Evolutionary conservation across 2,329 filamentous ascomycete species (phyloP).

Genomic region (Neonectria ditissima): DNA sequence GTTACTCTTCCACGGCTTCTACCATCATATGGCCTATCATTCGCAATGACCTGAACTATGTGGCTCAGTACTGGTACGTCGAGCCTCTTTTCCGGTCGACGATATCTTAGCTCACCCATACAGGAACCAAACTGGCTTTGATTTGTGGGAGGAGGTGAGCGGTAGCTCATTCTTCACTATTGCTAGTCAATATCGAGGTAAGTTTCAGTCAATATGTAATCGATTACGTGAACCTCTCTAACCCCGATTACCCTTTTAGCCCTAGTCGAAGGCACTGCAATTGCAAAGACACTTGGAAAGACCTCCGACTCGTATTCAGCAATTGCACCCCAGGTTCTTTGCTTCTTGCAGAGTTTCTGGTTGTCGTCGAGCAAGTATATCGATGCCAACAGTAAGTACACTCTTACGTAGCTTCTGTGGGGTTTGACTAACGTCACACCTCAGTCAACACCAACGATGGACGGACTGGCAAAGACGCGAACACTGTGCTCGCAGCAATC

Average conservation of each 20-base stretch:
- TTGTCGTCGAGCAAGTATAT: constrained; percentile 68
- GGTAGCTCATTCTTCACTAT: constrained; percentile 85
- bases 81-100: no score
- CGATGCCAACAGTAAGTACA: constrained; percentile 71
- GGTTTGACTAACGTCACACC: background rate
- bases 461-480: constrained; percentile 77
- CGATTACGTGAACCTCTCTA: no score
- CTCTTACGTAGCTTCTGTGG: no score
- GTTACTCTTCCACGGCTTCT: constrained; percentile 67
- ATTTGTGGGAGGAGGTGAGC: constrained; percentile 86
- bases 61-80: constrained; percentile 75
- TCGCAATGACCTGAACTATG: constrained; percentile 80
- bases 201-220: constrained; percentile 37
- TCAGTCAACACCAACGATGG: constrained; percentile 68
- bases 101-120: background rate
- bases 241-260: constrained; percentile 48
- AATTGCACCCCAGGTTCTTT: constrained; percentile 77
- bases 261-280: constrained; percentile 73
- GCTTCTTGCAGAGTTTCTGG: constrained; percentile 83
- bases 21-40: constrained; percentile 78
- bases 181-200: constrained; percentile 74
- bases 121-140: constrained; percentile 72
- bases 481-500: constrained; percentile 75
- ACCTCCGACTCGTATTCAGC: constrained; percentile 70
- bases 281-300: constrained; percentile 73